A percentile compares a stretch with the other conserved stretches of the same genome.
Conservation (phyloP, 2,329 filamentous ascomycete species). For the Calonectria hawksworthii region DNA sequence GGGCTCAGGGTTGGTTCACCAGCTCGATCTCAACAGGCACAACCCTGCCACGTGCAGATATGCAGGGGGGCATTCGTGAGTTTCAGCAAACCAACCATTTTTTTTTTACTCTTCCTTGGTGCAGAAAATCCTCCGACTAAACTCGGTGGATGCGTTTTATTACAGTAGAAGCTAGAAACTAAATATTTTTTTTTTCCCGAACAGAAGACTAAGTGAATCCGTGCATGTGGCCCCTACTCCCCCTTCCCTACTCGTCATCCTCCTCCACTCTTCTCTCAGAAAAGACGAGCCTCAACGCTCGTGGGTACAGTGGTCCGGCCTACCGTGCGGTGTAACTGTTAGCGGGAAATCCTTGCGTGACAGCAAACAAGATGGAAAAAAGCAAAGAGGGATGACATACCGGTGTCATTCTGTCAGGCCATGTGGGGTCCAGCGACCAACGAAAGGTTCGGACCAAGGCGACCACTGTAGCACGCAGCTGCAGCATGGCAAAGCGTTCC, state of each 20-base stretch:
- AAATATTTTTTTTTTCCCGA: not conserved
- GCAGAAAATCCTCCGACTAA: not conserved
- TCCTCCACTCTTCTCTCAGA: not conserved
- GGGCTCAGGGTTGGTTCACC: not conserved
- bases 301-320: constrained; percentile 1
- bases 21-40: not conserved
- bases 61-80: not conserved
- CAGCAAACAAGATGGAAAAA: not conserved
- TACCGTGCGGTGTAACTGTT: not conserved
- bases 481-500: constrained; percentile 35
- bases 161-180: not conserved
- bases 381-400: not conserved
- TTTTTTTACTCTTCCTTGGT: not conserved
- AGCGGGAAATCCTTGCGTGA: not conserved
- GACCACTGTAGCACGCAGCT: constrained; percentile 1
- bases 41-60: not conserved
- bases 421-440: constrained; percentile 2
- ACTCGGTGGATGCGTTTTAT: not conserved
- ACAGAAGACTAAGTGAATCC: not conserved
- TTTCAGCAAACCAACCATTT: not conserved
- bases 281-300: not conserved
- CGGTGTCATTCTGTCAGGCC: constrained; percentile 2
- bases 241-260: too few species aligned
- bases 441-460: not conserved
- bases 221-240: not conserved